A percentile compares a stretch with the other conserved stretches of the same genome.
Evolutionary conservation across 257 asterid species (phyloP).

Genomic region (Nicotiana benthamiana): DNA sequence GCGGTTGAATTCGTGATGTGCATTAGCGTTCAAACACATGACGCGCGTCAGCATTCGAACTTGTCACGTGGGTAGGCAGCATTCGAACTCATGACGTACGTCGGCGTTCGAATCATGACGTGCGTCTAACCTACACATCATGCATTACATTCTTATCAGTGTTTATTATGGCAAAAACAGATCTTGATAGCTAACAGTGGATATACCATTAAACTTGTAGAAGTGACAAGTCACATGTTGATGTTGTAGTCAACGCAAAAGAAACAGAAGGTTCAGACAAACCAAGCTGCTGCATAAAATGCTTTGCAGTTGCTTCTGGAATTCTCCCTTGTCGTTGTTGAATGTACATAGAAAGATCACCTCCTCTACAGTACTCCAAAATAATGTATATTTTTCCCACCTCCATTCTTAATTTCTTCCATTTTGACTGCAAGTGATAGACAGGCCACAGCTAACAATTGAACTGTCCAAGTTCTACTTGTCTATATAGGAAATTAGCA

Average conservation of each 20-base stretch:
- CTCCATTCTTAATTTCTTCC: constrained; percentile 69
- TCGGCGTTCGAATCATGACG: too few relatives aligned
- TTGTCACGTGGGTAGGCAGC: too few relatives aligned
- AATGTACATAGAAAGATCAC: constrained; percentile 74
- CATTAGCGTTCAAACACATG: too few relatives aligned
- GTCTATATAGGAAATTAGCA: constrained; percentile 23
- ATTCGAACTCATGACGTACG: too few relatives aligned
- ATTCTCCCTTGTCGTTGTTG: constrained; percentile 67
- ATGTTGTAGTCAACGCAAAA: too few relatives aligned
- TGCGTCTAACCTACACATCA: too few relatives aligned
- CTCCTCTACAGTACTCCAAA: constrained; percentile 92
- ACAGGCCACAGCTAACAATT: constrained; percentile 61
- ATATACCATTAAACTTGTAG: constrained; percentile 40
- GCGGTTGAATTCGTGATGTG: too few relatives aligned
- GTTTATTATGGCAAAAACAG: too few relatives aligned
- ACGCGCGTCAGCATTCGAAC: too few relatives aligned
- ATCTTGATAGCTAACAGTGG: too few relatives aligned
- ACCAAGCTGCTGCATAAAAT: constrained; percentile 94
- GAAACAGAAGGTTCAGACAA: constrained; percentile 6
- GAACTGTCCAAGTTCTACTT: constrained; percentile 48
- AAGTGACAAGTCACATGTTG: constrained; percentile 30
- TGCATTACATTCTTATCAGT: too few relatives aligned
- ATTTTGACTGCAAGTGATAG: constrained; percentile 65
- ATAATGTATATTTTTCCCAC: constrained; percentile 75
- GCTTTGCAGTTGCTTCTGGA: constrained; percentile 78